Evolutionary conservation across 441 rosid species (phyloP), one percentile per base, ranked within the genome.

Genomic region (Jatropha multifida): DNA sequence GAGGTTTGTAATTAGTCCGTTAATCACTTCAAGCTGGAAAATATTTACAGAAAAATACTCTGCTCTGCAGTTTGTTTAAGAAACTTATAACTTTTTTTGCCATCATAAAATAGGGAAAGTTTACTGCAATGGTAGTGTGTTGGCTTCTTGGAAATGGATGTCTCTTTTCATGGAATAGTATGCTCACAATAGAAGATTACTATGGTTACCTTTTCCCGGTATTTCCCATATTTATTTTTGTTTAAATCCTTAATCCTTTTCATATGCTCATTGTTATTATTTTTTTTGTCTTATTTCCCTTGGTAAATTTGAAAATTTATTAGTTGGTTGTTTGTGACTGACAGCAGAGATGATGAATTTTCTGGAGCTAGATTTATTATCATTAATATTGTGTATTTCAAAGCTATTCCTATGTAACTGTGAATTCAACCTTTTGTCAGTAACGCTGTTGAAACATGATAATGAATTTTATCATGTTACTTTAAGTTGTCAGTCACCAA

Each of bases 61-160:
- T 9, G 5, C 15, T 7, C 51, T 12, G 10, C 4, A 17, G 20
- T 52, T 52, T 4, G n/a, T 52, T 52, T 52, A 17, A 4, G 58
- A 32, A 32, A 32, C 32, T 32, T 32, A 1, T 32, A 32, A 32
- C 32, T 32, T 32, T 32, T 18, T 17, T 72, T 9, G 11, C 40
- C 27, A 32, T 32, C 1, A 8, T 12, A 54, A n/a, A 12, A n/a
- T 76, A 89, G 94, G 96, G 92, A 10, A 89, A 83, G 73, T 77
- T 61, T 76, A 68, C 68, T 51, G 91, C 90, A 7, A 78, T 89
- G 73, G 69, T 59, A 9, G 82, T 86, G 5, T 90, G 97, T 76
- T 92, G 90, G 88, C 76, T 89, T 76, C 92, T 92, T 0, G 97
- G 97, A 63, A 83, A 82, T 20, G 95, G 94, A 56, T 87, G 87